Conservation (phyloP, 495 filamentous ascomycete species). For the Aspergillus saccharolyticus region DNA sequence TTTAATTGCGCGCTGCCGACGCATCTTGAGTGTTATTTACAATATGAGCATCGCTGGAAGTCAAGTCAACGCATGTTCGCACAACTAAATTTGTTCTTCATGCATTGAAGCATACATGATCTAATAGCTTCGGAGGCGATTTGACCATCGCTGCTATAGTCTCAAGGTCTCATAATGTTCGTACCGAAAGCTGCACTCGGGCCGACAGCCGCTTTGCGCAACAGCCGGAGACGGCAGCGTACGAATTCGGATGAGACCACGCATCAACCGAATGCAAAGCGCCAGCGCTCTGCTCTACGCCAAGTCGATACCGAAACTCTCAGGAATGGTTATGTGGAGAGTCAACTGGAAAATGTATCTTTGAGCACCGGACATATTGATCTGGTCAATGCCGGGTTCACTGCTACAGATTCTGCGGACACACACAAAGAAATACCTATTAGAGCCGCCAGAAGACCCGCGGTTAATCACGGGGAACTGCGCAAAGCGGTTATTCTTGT, state of each 20-base stretch:
- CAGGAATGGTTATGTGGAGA: constrained; percentile 15
- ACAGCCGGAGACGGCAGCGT: constrained; percentile 62
- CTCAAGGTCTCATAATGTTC: constrained; percentile 49
- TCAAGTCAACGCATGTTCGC: background rate
- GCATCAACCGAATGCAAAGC: constrained; percentile 64
- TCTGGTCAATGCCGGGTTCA: constrained; percentile 9
- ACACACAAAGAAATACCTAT: constrained; percentile 52
- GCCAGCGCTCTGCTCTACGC: constrained; percentile 59
- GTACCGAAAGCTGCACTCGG: constrained; percentile 47
- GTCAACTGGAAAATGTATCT: constrained; percentile 11
- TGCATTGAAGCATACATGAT: background rate
- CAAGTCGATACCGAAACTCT: constrained; percentile 46
- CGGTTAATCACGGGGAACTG: constrained; percentile 45
- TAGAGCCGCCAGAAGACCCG: constrained; percentile 52
- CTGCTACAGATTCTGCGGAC: constrained; percentile 8
- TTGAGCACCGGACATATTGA: constrained; percentile 17
- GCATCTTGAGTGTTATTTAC: background rate
- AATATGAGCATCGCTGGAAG: background rate
- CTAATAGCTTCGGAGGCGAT: background rate
- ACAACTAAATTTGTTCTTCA: too few relatives aligned
- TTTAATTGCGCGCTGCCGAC: background rate
- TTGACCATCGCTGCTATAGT: background rate
- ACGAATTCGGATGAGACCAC: constrained; percentile 60
- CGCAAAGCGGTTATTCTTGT: constrained; percentile 62
- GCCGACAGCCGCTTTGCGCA: constrained; percentile 47